Conservation (phyloP, 2,329 filamentous ascomycete genomes). For the Graphium sp. region DNA sequence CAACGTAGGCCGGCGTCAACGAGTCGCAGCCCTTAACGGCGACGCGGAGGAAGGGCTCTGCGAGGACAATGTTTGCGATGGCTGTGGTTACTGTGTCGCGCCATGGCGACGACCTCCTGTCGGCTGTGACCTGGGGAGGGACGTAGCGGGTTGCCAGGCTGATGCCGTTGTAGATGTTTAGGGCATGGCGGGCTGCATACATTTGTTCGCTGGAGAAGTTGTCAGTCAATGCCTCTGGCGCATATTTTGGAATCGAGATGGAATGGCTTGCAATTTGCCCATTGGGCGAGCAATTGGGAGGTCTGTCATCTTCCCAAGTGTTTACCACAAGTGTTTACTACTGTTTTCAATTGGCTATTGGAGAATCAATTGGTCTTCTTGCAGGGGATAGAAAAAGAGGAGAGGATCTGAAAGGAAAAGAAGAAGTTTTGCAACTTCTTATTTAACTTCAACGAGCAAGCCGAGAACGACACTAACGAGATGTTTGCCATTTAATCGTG, state of each 20-base stretch:
- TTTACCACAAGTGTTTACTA: too few relatives aligned
- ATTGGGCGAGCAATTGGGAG: conserved; percentile 1
- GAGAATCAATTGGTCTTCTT: too few relatives aligned
- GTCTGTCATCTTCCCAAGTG: conserved; percentile 1
- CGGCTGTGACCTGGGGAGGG: conserved; percentile 6
- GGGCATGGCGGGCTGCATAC: conserved; percentile 25
- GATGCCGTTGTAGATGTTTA: conserved; percentile 30
- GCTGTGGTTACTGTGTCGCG: conserved; percentile 16
- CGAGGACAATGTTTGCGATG: conserved; percentile 19
- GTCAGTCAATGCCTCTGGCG: conserved; percentile 3
- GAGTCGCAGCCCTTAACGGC: conserved; percentile 28
- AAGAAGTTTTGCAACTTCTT: too few relatives aligned
- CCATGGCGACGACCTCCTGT: too few relatives aligned
- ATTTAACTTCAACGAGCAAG: too few relatives aligned
- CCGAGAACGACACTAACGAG: too few relatives aligned
- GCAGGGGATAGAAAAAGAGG: too few relatives aligned
- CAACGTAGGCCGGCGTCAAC: conserved; percentile 23
- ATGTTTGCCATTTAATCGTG: too few relatives aligned
- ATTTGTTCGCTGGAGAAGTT: conserved; percentile 20
- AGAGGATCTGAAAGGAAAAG: too few relatives aligned
- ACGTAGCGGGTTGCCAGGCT: conserved; percentile 25
- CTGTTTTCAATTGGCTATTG: too few relatives aligned
- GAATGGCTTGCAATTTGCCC: conserved; percentile 3
- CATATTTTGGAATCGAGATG: background rate
- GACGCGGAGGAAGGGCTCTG: conserved; percentile 28